Percentiles rank a stretch among this genome's conserved stretches.
Conservation (phyloP, 805 yeast species). For the Wickerhamomyces hampshirensis region DNA sequence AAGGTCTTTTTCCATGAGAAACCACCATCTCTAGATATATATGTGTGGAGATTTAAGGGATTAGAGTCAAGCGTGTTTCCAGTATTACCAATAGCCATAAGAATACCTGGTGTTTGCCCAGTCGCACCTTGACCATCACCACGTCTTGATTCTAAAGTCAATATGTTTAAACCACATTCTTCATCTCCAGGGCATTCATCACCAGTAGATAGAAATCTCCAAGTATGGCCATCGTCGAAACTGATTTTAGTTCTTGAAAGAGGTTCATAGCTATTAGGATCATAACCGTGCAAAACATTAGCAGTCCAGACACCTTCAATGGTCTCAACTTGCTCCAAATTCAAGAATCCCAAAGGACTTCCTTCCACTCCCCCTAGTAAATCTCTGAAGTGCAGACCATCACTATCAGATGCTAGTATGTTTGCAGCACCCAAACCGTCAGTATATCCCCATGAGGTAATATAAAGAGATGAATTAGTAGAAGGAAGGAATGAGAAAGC, state of each 20-base stretch:
- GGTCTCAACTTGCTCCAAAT: conserved; percentile 37
- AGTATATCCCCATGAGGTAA: conserved; percentile 27
- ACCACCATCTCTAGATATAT: conserved; percentile 76
- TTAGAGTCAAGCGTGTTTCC: conserved; percentile 22
- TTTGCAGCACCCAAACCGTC: conserved; percentile 22
- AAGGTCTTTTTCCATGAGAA: conserved; percentile 57
- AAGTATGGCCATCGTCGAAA: conserved; percentile 35
- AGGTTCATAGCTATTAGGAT: conserved; percentile 14
- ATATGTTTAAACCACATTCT: conserved; percentile 31
- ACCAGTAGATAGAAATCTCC: conserved; percentile 28
- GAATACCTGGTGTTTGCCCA: conserved; percentile 40
- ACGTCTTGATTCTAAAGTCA: conserved; percentile 29
- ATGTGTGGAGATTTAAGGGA: conserved; percentile 37
- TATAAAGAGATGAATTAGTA: conserved; percentile 34
- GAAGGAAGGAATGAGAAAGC: conserved; percentile 31
- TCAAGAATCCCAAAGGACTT: conserved; percentile 25
- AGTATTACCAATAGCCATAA: conserved; percentile 38
- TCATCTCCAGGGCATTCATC: conserved; percentile 25
- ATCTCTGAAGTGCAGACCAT: conserved; percentile 48
- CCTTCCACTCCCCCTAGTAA: conserved; percentile 36
- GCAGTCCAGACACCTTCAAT: conserved; percentile 69
- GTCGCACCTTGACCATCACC: conserved; percentile 25
- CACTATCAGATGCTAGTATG: conserved; percentile 35
- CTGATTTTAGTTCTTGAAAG: conserved; percentile 30
- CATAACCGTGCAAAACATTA: conserved; percentile 27